Base-by-base conservation (phyloP, 805 yeast genomes). In the Pichia californica region DNA sequence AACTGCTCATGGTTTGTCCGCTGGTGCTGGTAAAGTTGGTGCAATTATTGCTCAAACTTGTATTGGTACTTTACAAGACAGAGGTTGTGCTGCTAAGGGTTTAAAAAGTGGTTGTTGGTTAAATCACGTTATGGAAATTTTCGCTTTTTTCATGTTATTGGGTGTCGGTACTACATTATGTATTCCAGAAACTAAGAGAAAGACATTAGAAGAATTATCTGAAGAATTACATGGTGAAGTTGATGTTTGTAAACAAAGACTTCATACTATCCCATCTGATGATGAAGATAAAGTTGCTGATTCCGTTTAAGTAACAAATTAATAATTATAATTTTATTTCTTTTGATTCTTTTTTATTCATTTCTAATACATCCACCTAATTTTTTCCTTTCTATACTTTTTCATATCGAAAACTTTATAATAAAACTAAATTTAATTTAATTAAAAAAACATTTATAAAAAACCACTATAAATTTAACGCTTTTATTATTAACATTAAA, bases 1-100 rank as follows among this genome's bases (percentile, higher is more conserved):
- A 20, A 80, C 95, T 53, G 95, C 96, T 41, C 96, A 88, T 59
- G 96, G 96, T 74, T 73, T 88, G 48, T 86, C 95, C 52, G 95
- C 96, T 55, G 96, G 93, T 40, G 63, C 78, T 30, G 96, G 96
- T 73, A 88, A 88, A 66, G 72, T 86, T 56, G 96, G 96, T 71
- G 95, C 95, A 47, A 86, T 88, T 55, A 77, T 88, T 72, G 95
- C 96, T 20, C 91, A 83, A 70, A 81, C 89, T 49, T 83, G 84
- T 62, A 66, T 84, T 54, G 93, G 95, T 74, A 85, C 94, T 52
- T 74, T 88, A 58, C 72, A 81, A 44, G 70, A 83, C 72, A 89
- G 83, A 66, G 74, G 77, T 51, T 88, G 95, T 77, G 68, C 86
- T 30, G 66, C 68, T 36, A 72, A 71, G 45, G 62, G 58, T 30